phyloP scores from a whole-genome alignment of 2,329 filamentous ascomycete species.

The Chrysosporium queenslandicum region DNA sequence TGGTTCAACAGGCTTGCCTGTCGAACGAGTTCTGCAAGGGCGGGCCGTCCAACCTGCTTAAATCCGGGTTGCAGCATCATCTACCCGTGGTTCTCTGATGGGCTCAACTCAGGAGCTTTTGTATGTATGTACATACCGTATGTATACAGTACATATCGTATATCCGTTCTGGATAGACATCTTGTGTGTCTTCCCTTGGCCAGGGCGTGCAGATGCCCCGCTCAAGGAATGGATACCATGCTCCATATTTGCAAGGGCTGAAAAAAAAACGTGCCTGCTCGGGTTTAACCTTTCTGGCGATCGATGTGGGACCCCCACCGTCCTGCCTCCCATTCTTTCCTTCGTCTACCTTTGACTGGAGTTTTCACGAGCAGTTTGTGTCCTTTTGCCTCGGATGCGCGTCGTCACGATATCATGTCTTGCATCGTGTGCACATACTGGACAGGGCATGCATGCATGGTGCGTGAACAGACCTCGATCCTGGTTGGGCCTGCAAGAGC shows the following conservation, averaged over 20 bases:
- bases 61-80: neutral
- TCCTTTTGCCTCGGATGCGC: neutral
- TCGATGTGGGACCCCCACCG: neutral
- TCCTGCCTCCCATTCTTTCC: neutral
- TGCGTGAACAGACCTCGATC: too few relatives aligned
- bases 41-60: constrained; percentile 8
- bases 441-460: too few relatives aligned
- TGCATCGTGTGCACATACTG: neutral
- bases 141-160: neutral
- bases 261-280: neutral
- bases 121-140: too few relatives aligned
- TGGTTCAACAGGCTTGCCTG: neutral
- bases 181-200: too few relatives aligned
- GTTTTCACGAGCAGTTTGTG: neutral
- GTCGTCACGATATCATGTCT: neutral
- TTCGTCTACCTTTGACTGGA: neutral
- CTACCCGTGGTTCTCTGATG: neutral
- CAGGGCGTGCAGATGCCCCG: neutral
- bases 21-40: constrained; percentile 8
- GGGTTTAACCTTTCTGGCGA: neutral
- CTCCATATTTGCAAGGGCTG: neutral
- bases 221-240: neutral
- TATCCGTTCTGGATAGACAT: neutral
- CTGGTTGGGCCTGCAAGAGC: too few relatives aligned
- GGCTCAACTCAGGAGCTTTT: neutral